Base-by-base conservation (phyloP, 2,329 filamentous ascomycete species). In the Cladosporium sp. region DNA sequence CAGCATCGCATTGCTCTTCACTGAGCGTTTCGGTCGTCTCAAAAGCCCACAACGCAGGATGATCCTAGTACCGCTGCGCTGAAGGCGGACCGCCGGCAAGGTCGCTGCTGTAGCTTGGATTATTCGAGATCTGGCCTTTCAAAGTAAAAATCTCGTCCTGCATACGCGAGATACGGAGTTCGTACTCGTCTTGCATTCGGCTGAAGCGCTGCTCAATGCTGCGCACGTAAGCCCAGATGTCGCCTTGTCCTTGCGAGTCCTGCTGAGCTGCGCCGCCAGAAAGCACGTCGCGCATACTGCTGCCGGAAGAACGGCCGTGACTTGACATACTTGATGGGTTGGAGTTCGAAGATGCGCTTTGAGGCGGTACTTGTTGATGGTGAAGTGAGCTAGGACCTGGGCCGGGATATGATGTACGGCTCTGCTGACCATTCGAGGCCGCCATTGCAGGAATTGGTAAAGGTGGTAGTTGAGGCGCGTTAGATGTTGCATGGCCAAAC, bases 151-250 rank as follows among this genome's bases (percentile, higher is more conserved):
- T 65, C 55, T 77, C 73, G 39, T 69, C 69, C 53, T 74, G 68
- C 58, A 76, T 53, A 7, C 67, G 63, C 7, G 63, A 61, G 38
- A 76, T 73, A 42, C 69, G 68, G 43, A 69, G 58, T 49, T 73
- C 71, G 55, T 75, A 71, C 51, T 76, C 74, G 57, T 75, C 71
- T 51, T 72, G 68, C 66, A 72, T 73, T 20, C 68, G 59, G 15
- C 65, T 63, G 63, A 76, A 71, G 15, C 70, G 66, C 29, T 61
- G 78, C 61, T 92, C 86, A 43, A 92, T 72, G 15, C 76, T 77
- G 50, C 88, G 82, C 29, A 91, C 79, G 60, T 89, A 89, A 3
- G 76, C 71, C 84, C 84, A 89, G 7, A 91, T 72, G 36, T 82
- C 83, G 22, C 64, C 53, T 7, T 41, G 42, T 12, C 52, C 49